Evolutionary conservation across 1,139 yeast genomes (phyloP).

Genomic region (Arxiozyma telluris): DNA sequence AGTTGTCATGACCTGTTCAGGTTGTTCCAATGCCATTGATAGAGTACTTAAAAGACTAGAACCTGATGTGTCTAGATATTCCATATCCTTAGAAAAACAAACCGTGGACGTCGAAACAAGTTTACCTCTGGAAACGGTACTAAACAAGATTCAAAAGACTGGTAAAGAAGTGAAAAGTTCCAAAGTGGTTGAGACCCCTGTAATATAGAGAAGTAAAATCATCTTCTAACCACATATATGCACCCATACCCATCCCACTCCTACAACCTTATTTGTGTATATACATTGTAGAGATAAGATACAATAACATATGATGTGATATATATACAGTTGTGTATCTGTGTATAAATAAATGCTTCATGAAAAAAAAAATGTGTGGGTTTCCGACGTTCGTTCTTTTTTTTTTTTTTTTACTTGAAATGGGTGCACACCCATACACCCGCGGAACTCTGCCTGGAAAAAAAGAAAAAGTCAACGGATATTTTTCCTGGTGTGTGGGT

Average conservation of each 20-base stretch:
- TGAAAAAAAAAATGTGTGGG: too few species aligned
- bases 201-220: background rate
- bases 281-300: background rate
- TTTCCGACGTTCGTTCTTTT: too few species aligned
- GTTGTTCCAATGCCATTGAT: slow-evolving; percentile 83
- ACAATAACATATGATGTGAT: too few species aligned
- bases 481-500: too few species aligned
- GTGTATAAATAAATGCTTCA: too few species aligned
- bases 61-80: slow-evolving; percentile 58
- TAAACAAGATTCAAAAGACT: slow-evolving; percentile 74
- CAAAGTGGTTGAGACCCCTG: slow-evolving; percentile 30
- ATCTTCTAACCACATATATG: too few species aligned
- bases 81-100: slow-evolving; percentile 73
- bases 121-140: slow-evolving; percentile 64
- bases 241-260: too few species aligned
- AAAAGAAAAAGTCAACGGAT: too few species aligned
- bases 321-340: too few species aligned
- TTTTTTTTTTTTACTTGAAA: too few species aligned
- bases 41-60: slow-evolving; percentile 64
- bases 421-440: background rate
- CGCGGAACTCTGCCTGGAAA: background rate
- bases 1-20: slow-evolving; percentile 75
- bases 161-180: slow-evolving; percentile 80
- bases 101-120: slow-evolving; percentile 68
- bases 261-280: too few species aligned